Evolutionary conservation across 768 basidiomycete species (phyloP).

Genomic region (Panus rudis): DNA sequence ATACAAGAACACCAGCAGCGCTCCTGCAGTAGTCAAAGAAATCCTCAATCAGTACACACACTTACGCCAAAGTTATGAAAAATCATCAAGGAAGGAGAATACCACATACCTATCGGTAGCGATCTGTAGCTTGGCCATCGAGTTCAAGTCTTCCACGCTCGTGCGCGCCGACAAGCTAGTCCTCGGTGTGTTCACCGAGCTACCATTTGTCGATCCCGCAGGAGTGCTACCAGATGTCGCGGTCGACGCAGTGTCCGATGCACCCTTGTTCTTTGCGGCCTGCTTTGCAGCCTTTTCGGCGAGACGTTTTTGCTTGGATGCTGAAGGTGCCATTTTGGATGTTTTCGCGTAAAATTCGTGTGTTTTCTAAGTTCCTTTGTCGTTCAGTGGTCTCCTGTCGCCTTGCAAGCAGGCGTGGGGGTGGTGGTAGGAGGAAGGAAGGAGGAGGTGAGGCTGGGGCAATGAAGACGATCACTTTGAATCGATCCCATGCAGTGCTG

Average conservation of each 20-base stretch:
- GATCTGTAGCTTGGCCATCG: constrained; percentile 85
- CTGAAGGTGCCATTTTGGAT: constrained; percentile 47
- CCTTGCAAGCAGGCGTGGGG: too few relatives aligned
- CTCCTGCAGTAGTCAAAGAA: constrained; percentile 45
- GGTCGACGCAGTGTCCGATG: constrained; percentile 36
- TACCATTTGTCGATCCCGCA: constrained; percentile 56
- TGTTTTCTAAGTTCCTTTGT: too few relatives aligned
- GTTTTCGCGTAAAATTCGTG: neutral
- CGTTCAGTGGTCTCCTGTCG: too few relatives aligned
- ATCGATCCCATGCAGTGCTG: constrained; percentile 1
- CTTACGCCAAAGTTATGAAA: neutral
- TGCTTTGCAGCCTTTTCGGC: constrained; percentile 91
- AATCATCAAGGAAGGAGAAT: constrained; percentile 3
- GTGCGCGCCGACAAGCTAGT: constrained; percentile 76
- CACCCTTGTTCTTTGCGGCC: constrained; percentile 45
- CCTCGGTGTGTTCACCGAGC: constrained; percentile 67
- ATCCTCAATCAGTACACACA: constrained; percentile 5
- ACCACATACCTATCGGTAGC: constrained; percentile 77
- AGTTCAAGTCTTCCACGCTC: constrained; percentile 71
- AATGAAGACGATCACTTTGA: neutral
- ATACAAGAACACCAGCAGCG: constrained; percentile 86
- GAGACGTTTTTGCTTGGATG: constrained; percentile 87
- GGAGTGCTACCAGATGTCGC: constrained; percentile 55
- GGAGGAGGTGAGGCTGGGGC: neutral
- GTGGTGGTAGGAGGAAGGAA: neutral